Base-by-base conservation (phyloP, 495 filamentous ascomycete species). In the Podospora australis region DNA sequence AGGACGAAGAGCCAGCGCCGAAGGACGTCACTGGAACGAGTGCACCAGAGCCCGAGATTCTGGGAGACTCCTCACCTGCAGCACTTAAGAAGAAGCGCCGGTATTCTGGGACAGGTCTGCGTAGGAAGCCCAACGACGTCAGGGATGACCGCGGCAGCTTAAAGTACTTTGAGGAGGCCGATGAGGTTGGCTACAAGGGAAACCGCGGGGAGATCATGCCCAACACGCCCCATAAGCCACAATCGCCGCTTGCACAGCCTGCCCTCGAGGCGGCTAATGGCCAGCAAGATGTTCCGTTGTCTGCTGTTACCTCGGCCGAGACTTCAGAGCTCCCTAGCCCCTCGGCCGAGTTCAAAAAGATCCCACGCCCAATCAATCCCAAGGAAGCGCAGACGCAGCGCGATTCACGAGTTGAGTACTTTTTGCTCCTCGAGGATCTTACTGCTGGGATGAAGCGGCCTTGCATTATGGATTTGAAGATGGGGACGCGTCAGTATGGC, bases 401-500 rank as follows among this genome's bases (percentile, higher is more conserved):
- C 19, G 70, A 75, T 44, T 73, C 73, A 13, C 77, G 91, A 13
- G 86, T 92, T 20, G 86, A 95, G 60, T 91, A 90, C 57, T 98
- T 98, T 65, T 74, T 98, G 6, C 75, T 98, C 0, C 72, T 98
- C n/a, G 92, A 98, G 67, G 92, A 98, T 62, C 78, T 98, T 23
- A 98, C 92, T 2, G 87, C 92, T 5, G 92, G 92, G 26, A 96
- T 98, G 91, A 87, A 86, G 60, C 83, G 85, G 25, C 92, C 92
- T 10, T 97, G 92, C 67, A 92, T 96, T 32, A 83, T 98, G 56
- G 92, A 98, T 65, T 73, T 98, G 50, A 98, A 98, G 65, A 98
- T 98, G 92, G 92, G 92, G 9, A 98, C 92, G n/a, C 82, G 92
- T 3, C 92, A 98, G 63, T 96, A 96, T 66, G 92, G 92, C 11